Base-by-base conservation (phyloP, 306 rosid species). In the Prunus mongolica region DNA sequence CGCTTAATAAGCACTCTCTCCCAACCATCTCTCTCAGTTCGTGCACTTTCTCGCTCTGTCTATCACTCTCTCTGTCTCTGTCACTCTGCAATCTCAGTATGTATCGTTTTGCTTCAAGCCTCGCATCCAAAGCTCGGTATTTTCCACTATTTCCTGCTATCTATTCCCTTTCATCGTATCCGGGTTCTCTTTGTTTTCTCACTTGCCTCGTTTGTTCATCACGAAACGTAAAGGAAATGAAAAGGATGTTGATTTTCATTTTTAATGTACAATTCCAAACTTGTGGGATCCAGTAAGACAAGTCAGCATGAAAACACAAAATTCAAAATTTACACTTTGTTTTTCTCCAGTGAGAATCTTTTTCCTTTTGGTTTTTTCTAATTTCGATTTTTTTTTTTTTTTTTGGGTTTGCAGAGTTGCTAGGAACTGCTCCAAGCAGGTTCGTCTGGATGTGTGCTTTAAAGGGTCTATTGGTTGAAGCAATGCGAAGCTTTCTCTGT, bases 121-220 rank as follows among this genome's bases (percentile, higher is more conserved):
- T 95, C 60, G 97, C 97, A 69, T 88, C 93, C 83, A 92, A 89
- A 80, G 93, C 91, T 71, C 82, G 96, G 99, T 89, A 72, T 56
- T 84, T 86, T 65, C 69, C 55, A 2, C 60, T 52, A 28, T 12
- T 16, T 52, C 46, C 34, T 72, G 61, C 57, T 24, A 19, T 38
- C 27, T 62, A 6, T 3, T 27, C 20, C 18, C 14, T 25, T 41
- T 41, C 16, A 10, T 14, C 22, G 10, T 20, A 3, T 46, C 24
- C 30, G 70, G 62, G 9, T 24, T 50, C 61, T 57, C 77, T 41
- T 61, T 49, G 30, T 50, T 74, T 55, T 5, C 25, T 49, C 30
- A 5, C 1, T 74, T 12, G 20, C 51, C 13, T 61, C 3, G 63
- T 69, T 74, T 78, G 73, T 61, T 57, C 15, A 15, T 6, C 72